Evolutionary conservation across 2,329 filamentous ascomycete species (phyloP).

Genomic region (Hymenoscyphus salicellus): DNA sequence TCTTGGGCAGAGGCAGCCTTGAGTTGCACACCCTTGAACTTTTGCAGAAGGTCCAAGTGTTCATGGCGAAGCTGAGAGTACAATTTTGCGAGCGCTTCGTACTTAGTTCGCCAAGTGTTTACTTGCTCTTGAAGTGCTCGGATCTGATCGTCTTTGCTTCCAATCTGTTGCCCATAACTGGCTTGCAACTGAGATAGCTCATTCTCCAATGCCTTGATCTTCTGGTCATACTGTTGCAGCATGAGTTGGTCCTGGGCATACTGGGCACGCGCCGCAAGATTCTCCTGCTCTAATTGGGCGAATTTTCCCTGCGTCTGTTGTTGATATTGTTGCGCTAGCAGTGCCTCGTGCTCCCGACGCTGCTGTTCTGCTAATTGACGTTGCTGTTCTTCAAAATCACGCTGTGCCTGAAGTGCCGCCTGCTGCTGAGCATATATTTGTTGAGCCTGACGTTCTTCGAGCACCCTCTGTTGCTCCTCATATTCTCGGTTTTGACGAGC

Average conservation of each 20-base stretch:
- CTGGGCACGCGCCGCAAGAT: conserved; percentile 87
- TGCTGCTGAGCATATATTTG: conserved; percentile 79
- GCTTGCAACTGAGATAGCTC: conserved; percentile 79
- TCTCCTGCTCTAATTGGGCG: conserved; percentile 92
- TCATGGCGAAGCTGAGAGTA: conserved; percentile 95
- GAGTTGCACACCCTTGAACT: conserved; percentile 92
- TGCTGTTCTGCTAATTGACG: conserved; percentile 84
- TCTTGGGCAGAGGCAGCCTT: conserved; percentile 97
- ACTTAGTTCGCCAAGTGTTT: conserved; percentile 96
- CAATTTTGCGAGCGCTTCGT: conserved; percentile 91
- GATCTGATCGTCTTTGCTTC: conserved; percentile 93
- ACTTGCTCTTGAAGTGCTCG: conserved; percentile 90
- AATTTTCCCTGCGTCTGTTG: conserved; percentile 95
- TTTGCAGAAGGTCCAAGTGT: conserved; percentile 90
- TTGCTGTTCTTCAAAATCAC: conserved; percentile 96
- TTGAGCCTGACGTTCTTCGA: conserved; percentile 83
- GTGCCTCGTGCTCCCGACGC: conserved; percentile 82
- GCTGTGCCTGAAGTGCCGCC: conserved; percentile 78
- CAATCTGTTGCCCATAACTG: conserved; percentile 80
- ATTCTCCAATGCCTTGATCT: conserved; percentile 87
- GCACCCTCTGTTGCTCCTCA: conserved; percentile 84
- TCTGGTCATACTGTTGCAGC: conserved; percentile 92
- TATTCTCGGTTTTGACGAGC: conserved; percentile 91
- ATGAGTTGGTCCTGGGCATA: conserved; percentile 97
- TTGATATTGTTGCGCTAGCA: conserved; percentile 82